phyloP scores from a whole-genome alignment of 139 green algal genomes.

The Bryopsis sp. region DNA sequence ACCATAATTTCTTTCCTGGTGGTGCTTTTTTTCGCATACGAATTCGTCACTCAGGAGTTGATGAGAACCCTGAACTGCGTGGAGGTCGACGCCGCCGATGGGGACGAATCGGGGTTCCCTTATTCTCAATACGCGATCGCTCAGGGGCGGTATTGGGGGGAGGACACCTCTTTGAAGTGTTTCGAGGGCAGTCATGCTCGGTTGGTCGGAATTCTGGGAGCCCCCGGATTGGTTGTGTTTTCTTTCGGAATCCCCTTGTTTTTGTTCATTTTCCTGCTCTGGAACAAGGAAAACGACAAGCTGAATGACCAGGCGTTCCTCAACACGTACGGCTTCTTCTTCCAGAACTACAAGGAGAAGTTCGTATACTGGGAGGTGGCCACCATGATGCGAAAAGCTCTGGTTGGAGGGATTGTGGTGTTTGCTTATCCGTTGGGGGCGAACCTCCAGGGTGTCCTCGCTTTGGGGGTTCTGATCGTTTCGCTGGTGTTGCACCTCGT shows the following conservation, averaged over 20 bases:
- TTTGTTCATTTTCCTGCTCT: constrained; percentile 11
- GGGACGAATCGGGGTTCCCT: not conserved
- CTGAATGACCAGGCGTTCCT: constrained; percentile 6
- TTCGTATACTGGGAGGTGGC: constrained; percentile 18
- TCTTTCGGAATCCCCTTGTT: constrained; percentile 18
- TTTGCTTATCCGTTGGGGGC: constrained; percentile 14
- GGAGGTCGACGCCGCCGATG: constrained; percentile 6
- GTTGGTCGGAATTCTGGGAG: not conserved
- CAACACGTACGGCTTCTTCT: constrained; percentile 19
- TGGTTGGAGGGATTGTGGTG: constrained; percentile 16
- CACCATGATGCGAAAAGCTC: constrained; percentile 16
- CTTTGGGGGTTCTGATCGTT: constrained; percentile 10
- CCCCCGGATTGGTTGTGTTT: constrained; percentile 9
- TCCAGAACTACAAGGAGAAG: constrained; percentile 16
- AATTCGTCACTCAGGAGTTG: constrained; percentile 6
- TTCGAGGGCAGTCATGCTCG: constrained; percentile 11
- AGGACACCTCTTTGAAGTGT: constrained; percentile 17
- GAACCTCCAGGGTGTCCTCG: constrained; percentile 17
- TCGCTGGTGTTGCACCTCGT: constrained; percentile 8
- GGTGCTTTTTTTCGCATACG: constrained; percentile 16
- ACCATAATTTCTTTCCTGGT: constrained; percentile 15
- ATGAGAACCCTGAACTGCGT: constrained; percentile 21
- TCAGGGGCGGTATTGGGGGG: constrained; percentile 10
- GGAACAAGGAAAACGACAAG: not conserved
- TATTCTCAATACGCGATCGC: not conserved